Base-by-base conservation (phyloP, 768 basidiomycete genomes). In the Tylopilus subfusipes region DNA sequence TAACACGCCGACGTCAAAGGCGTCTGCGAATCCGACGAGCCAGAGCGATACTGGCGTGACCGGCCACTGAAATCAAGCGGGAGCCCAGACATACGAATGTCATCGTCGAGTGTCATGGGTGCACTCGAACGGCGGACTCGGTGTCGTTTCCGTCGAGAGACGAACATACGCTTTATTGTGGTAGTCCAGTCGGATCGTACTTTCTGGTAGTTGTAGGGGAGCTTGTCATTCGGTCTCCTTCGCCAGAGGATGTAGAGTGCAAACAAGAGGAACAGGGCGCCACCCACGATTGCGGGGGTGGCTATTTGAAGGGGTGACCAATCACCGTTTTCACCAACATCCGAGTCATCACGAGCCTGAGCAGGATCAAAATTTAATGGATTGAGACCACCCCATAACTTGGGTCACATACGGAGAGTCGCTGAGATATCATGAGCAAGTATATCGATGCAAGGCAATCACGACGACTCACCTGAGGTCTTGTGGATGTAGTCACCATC, bases 241-340 rank as follows among this genome's bases (percentile, higher is more conserved):
- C 57, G 48, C 62, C 65, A 70, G 31, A 68, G 40, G 54, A 72
- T 38, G 31, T 60, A 62, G 31, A 24, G 53, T 18, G 33, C 49
- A 31, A 70, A 64, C 29, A 64, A 7, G 1, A 66, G 42, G 24
- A 71, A 42, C 16, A 75, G 64, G 36, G 30, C 61, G 5, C 64
- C 60, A 27, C 71, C 75, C 11, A 73, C 69, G 39, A 74, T 64
- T 50, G 66, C 61, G 8, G 75, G 75, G 0, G 64, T 40, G 11
- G 64, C 68, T 44, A 75, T 73, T 47, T 76, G 74, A 9, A 69
- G 33, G 14, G 69, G 7, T 14, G 47, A 47, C 71, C 71, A 73
- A 18, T 31, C 19, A 16, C 25, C 34, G 2, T 27, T 11, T 31
- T 12, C 33, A 22, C n/a, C 3, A 14, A 18, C 45, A 13, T 52